phyloP scores from a whole-genome alignment of 2,329 filamentous ascomycete genomes.

The Scedosporium dehoogii region DNA sequence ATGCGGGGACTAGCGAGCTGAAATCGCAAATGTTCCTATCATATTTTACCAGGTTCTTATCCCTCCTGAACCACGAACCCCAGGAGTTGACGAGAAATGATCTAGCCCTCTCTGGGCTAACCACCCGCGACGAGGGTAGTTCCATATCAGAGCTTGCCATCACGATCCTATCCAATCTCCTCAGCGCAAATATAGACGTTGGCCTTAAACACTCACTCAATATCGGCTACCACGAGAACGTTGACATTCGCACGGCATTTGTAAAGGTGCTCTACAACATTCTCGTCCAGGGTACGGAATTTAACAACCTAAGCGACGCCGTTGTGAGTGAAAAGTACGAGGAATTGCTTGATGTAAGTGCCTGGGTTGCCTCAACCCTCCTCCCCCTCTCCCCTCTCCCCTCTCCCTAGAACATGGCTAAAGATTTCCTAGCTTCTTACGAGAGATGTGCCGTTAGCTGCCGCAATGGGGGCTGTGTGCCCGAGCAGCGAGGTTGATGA shows the following conservation, averaged over 20 bases:
- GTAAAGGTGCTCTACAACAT: conserved; percentile 63
- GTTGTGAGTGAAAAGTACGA: conserved; percentile 61
- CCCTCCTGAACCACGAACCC: conserved; percentile 49
- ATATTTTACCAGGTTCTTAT: conserved; percentile 62
- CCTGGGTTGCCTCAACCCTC: conserved; percentile 2
- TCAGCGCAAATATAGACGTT: conserved; percentile 63
- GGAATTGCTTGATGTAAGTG: conserved; percentile 46
- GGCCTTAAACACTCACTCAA: conserved; percentile 60
- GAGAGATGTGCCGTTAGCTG: conserved; percentile 50
- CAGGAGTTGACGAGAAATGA: conserved; percentile 11
- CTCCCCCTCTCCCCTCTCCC: no score
- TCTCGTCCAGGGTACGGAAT: conserved; percentile 60
- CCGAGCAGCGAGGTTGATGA: conserved; percentile 61
- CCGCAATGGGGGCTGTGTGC: conserved; percentile 55
- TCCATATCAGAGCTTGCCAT: conserved; percentile 55
- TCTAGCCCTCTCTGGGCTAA: conserved; percentile 14
- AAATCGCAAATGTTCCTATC: conserved; percentile 64
- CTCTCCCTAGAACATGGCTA: conserved; percentile 8
- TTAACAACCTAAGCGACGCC: conserved; percentile 57
- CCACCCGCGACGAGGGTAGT: conserved; percentile 40
- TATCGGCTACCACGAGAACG: conserved; percentile 61
- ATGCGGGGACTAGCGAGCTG: conserved; percentile 56
- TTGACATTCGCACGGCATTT: conserved; percentile 60
- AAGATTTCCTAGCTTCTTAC: conserved; percentile 40
- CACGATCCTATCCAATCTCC: conserved; percentile 56